Evolutionary conservation across 306 rosid genomes (phyloP).

Genomic region (Castanopsis chinensis): DNA sequence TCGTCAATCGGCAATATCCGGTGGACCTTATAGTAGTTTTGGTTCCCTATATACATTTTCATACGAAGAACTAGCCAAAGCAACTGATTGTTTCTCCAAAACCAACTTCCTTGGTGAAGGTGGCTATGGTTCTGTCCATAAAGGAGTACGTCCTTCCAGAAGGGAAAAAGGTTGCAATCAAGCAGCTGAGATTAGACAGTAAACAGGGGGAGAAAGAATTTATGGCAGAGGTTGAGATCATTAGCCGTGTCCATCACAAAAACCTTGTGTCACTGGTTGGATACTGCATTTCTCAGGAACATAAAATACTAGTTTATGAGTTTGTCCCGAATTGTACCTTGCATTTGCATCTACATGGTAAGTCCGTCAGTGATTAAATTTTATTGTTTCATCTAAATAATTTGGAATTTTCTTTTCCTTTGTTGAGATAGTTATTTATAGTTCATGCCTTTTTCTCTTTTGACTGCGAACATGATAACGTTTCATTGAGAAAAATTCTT

Average conservation of each 20-base stretch:
- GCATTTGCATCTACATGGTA: slow-evolving; percentile 66
- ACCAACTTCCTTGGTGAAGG: slow-evolving; percentile 65
- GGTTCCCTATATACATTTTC: slow-evolving; percentile 27
- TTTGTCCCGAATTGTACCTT: slow-evolving; percentile 49
- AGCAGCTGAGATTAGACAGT: slow-evolving; percentile 57
- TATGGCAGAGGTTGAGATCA: slow-evolving; percentile 61
- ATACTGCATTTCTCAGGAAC: slow-evolving; percentile 42
- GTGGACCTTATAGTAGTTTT: too few species aligned
- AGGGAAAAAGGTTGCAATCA: slow-evolving; percentile 62
- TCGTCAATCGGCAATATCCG: too few species aligned
- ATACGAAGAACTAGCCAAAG: slow-evolving; percentile 46
- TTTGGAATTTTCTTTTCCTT: neutral
- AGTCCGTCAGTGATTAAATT: neutral
- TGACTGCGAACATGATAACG: too few species aligned
- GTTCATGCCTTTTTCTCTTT: neutral
- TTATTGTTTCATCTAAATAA: neutral
- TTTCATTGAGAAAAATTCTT: too few species aligned
- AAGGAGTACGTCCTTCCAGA: slow-evolving; percentile 60
- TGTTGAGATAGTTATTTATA: too few species aligned
- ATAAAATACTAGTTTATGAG: slow-evolving; percentile 62
- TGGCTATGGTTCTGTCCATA: slow-evolving; percentile 63
- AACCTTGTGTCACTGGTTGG: slow-evolving; percentile 69
- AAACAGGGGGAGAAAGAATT: slow-evolving; percentile 69
- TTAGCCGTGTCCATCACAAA: slow-evolving; percentile 63
- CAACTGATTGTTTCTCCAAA: slow-evolving; percentile 48